A percentile compares a stretch with the other conserved stretches of the same genome.
Conservation (phyloP, 106 monocot species). For the Chionographis japonica region DNA sequence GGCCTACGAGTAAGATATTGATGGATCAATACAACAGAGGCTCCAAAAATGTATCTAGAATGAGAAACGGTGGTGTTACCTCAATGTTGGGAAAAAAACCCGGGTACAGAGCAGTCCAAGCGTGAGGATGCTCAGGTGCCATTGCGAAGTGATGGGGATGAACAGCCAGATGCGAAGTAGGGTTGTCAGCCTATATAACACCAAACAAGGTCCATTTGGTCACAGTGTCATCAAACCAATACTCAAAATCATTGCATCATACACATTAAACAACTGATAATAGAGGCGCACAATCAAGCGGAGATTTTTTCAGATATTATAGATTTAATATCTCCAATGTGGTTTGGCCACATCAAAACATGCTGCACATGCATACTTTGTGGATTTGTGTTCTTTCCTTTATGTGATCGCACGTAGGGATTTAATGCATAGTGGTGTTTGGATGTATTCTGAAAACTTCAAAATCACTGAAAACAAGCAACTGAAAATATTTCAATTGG, state of each 20-base stretch:
- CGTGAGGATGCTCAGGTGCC: background rate
- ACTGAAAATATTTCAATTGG: too few relatives aligned
- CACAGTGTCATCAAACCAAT: background rate
- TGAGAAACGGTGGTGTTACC: conserved; percentile 5
- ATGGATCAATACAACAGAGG: conserved; percentile 1
- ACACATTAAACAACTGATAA: too few relatives aligned
- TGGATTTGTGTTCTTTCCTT: too few relatives aligned
- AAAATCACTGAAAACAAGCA: too few relatives aligned
- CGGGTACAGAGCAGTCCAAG: conserved; percentile 7
- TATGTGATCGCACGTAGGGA: too few relatives aligned
- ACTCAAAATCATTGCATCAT: background rate
- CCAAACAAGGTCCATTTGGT: background rate
- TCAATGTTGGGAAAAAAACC: conserved; percentile 5
- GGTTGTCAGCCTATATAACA: conserved; percentile 19
- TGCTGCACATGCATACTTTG: too few relatives aligned
- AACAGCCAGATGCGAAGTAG: background rate
- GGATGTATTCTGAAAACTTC: too few relatives aligned
- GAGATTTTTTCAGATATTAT: too few relatives aligned
- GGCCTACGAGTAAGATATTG: background rate
- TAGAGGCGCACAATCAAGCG: too few relatives aligned
- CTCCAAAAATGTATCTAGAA: background rate
- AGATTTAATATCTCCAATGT: too few relatives aligned
- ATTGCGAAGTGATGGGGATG: conserved; percentile 10
- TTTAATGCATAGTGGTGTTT: too few relatives aligned
- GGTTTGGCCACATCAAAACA: too few relatives aligned